Conservation (phyloP, 2,329 filamentous ascomycete species). For the Sphaerostilbella broomeana region DNA sequence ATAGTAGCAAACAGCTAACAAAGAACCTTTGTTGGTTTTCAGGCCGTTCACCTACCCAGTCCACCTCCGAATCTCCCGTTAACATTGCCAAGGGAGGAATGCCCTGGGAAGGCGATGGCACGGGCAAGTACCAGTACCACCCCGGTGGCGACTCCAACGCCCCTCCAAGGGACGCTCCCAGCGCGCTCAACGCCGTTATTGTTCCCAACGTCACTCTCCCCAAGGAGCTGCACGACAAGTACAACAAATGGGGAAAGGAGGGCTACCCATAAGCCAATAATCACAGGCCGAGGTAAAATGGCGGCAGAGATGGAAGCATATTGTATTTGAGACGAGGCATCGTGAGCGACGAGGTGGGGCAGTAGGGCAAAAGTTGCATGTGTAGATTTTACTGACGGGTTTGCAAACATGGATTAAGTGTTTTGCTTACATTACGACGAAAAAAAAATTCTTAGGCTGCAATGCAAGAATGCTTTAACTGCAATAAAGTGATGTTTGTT, state of each 20-base stretch:
- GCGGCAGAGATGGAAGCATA: background rate
- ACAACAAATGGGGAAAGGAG: constrained; percentile 99
- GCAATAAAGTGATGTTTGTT: too few species aligned
- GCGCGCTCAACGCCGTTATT: constrained; percentile 90
- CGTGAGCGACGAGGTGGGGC: background rate
- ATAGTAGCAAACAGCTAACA: constrained; percentile 3
- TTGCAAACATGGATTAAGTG: too few species aligned
- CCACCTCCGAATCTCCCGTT: constrained; percentile 75
- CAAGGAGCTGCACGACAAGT: constrained; percentile 89
- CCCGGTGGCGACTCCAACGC: constrained; percentile 75
- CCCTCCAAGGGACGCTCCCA: constrained; percentile 81
- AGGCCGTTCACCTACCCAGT: constrained; percentile 78
- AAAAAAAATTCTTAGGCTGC: background rate
- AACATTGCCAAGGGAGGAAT: constrained; percentile 69
- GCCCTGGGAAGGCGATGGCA: constrained; percentile 76
- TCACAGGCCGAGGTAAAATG: too few species aligned
- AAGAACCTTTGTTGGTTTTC: background rate
- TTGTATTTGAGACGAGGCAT: constrained; percentile 6
- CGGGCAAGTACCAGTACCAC: constrained; percentile 70
- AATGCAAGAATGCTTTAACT: too few species aligned
- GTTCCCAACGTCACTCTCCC: constrained; percentile 90
- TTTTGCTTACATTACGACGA: background rate
- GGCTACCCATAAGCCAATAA: constrained; percentile 58
- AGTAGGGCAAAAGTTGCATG: constrained; percentile 1
- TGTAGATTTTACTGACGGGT: too few species aligned